Base-by-base conservation (phyloP, 306 rosid species). In the Cyamopsis tetragonoloba region DNA sequence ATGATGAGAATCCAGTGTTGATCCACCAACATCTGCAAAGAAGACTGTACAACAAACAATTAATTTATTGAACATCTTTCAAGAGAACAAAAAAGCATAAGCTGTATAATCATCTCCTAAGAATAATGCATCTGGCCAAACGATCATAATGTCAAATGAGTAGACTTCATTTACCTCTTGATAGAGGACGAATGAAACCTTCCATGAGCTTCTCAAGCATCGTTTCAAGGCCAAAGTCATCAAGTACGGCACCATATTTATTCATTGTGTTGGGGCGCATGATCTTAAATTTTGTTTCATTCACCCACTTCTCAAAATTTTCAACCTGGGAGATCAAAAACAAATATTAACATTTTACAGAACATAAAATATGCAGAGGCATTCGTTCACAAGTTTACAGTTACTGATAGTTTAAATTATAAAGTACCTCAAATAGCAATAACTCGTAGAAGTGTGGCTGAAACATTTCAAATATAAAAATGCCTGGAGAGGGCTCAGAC, bases 251-350 rank as follows among this genome's bases (percentile, higher is more conserved):
- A 44, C 99, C 99, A 64, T 72, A 85, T 62, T 75, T 86, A 72
- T 93, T 93, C 99, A 93, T 86, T 44, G 90, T 88, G 70, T 93
- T 93, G 61, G 99, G 97, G 50, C 99, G 92, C 99, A 90, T 93
- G 80, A 89, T 90, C 76, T 83, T 87, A 37, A 82, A 79, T 53
- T 86, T 90, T 14, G 92, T 62, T 62, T 88, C 95, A 42, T 80
- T 73, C 71, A 85, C 99, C 96, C 97, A 93, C 73, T 82, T 83
- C 73, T 90, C 92, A 72, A 93, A 86, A 73, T 84, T 83, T 70
- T 93, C 96, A 72, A 93, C 85, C 99, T 93, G 53, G 68, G 43
- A 67, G 63, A 67, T 24, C 73, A 83, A 62, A 81, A 78, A 37
- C 14, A 72, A 65, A 49, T 35, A 41, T 49, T 26, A 56, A 31